Evolutionary conservation across 768 basidiomycete genomes (phyloP).

Genomic region (Scleroderma citrinum): DNA sequence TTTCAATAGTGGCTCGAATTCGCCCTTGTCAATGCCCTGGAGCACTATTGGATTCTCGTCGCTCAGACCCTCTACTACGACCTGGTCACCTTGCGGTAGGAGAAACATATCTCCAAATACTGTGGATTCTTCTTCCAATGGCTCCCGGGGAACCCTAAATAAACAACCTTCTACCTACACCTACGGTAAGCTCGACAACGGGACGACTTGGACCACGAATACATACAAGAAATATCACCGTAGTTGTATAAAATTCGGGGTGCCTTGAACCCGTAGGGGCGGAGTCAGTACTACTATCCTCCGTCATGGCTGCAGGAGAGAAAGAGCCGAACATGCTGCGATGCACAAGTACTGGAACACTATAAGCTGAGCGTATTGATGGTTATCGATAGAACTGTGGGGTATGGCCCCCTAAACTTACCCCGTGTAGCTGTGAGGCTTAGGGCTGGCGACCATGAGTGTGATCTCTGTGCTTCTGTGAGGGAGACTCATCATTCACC

Average conservation of each 20-base stretch:
- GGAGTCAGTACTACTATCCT: not conserved
- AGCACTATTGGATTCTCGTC: slow-evolving; percentile 14
- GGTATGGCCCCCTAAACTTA: too few relatives aligned
- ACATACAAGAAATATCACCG: slow-evolving; percentile 11
- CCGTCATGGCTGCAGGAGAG: too few relatives aligned
- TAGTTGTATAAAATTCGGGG: slow-evolving; percentile 6
- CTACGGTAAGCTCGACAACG: not conserved
- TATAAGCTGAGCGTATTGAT: too few relatives aligned
- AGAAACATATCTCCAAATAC: slow-evolving; percentile 15
- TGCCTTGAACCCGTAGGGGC: not conserved
- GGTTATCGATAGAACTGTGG: too few relatives aligned
- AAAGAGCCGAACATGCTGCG: too few relatives aligned
- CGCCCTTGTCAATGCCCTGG: slow-evolving; percentile 8
- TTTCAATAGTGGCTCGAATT: slow-evolving; percentile 13
- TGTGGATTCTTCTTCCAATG: slow-evolving; percentile 13
- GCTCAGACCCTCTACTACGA: slow-evolving; percentile 6
- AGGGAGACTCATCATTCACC: too few relatives aligned
- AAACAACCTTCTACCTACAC: slow-evolving; percentile 17
- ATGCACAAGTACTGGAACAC: too few relatives aligned
- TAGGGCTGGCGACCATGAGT: too few relatives aligned
- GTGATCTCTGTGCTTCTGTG: too few relatives aligned
- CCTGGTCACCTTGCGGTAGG: slow-evolving; percentile 7
- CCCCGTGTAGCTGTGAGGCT: too few relatives aligned
- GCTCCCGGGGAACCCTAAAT: slow-evolving; percentile 14
- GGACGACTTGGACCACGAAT: too few relatives aligned